Base-by-base conservation (phyloP, 2,329 filamentous ascomycete genomes). In the Alternaria sp. region DNA sequence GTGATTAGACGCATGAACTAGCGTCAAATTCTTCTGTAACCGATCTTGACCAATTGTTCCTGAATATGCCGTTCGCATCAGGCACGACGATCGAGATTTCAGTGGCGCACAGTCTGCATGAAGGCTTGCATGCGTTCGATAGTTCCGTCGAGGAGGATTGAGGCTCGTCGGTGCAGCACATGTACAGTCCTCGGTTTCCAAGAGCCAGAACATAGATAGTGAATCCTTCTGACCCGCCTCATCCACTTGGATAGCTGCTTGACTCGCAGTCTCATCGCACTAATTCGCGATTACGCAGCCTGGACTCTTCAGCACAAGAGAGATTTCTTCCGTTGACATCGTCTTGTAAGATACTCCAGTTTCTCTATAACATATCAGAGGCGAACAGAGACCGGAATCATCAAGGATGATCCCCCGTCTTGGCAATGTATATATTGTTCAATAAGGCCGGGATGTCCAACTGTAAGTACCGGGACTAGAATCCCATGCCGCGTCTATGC, bases 391-490 rank as follows among this genome's bases (percentile, higher is more conserved):
- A 51, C 22, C 22, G 36, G 49, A 41, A 22, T 41, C 34, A 28
- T 28, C 24, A 26, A 42, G 46, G 44, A 41, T 24, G 18, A 49
- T 56, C 18, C 36, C 46, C 44, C 52, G 42, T 48, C 52, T 54
- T 54, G 42, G 42, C 52, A 30, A 54, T 39, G 51, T 57, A 60
- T 51, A 61, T 8, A 22, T 44, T 41, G n/a, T 18, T 46, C 24
- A 41, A 39, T 54, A 53, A 61, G 48, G 28, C 26, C 53, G 24
- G 36, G 57, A 44, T 57, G 36, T 47, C 62, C 52, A 53, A 34
- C 49, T 52, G 32, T 36, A 59, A 46, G 30, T 54, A 56, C 59
- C 59, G 48, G 51, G 53, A 59, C 52, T 51, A 64, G 55, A 57
- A 57, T 53, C 42, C 42, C 46, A 44, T 43, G 36, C 48, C 55